Base-by-base conservation (phyloP, 2,329 filamentous ascomycete species). In the Hymenotorrendiella dingleyae region DNA sequence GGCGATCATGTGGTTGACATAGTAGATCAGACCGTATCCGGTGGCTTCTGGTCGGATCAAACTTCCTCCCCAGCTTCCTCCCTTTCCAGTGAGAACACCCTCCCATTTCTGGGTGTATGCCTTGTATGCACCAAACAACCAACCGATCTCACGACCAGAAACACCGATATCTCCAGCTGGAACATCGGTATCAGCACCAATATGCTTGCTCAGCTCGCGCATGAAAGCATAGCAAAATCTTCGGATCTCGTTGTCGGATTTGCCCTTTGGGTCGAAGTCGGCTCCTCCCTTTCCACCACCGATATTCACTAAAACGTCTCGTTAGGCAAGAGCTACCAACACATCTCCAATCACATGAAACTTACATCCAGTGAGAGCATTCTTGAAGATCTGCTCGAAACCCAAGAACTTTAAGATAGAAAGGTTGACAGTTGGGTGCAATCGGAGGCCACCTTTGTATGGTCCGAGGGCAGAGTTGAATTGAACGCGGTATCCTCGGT, bases 381-480 rank as follows among this genome's bases (percentile, higher is more conserved):
- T 97, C 80, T 97, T 97, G 79, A 97, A 97, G 72, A 91, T 94
- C 74, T 97, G 93, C 81, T 98, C 93, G 62, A 97, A 97, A 54
- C 91, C 93, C 63, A 98, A 78, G 73, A 97, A 97, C 76, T 98
- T 98, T 61, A 98, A 80, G 62, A 84, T 80, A 50, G 77, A 81
- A 62, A 84, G 66, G 68, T 84, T 93, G 68, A 93, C 87, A 9
- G 83, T 82, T 50, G 91, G 93, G 69, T 98, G 93, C 69, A 98
- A 88, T 58, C 93, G 79, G 57, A 97, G 82, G 65, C 93, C 93
- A 55, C 93, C 93, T 80, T 97, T 97, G 84, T 95, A 97, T 40
- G 93, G 93, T 45, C 93, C 93, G 17, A 97, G 82, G 34, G 91
- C 90, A 36, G 86, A 94, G 82, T 97, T 98, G 82, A 94, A 97